phyloP scores from a whole-genome alignment of 257 asterid genomes.

The Ilex aquifolium region DNA sequence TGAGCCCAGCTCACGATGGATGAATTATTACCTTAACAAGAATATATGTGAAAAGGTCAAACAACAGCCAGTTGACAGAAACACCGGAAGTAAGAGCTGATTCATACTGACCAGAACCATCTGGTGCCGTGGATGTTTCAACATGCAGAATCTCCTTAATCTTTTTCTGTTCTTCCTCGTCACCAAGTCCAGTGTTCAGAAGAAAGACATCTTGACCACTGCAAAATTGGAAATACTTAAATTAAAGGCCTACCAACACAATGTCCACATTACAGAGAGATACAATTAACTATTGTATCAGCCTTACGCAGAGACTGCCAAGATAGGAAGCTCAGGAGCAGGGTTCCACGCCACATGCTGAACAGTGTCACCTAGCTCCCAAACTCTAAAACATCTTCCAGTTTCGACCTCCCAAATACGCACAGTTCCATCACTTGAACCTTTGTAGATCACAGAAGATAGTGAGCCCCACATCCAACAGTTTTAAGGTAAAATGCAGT shows the following conservation, averaged over 20 bases:
- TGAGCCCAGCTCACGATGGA: slow-evolving; percentile 56
- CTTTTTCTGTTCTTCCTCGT: slow-evolving; percentile 55
- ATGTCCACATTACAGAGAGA: not conserved
- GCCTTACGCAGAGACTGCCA: slow-evolving; percentile 83
- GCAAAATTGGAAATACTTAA: slow-evolving; percentile 12
- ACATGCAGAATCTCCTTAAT: slow-evolving; percentile 64
- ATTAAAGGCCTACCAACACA: not conserved
- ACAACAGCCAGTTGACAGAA: not conserved
- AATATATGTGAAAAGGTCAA: slow-evolving; percentile 6
- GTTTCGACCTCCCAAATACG: slow-evolving; percentile 98
- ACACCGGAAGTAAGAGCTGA: not conserved
- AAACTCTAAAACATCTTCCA: slow-evolving; percentile 74
- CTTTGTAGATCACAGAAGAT: slow-evolving; percentile 31
- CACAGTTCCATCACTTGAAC: slow-evolving; percentile 89
- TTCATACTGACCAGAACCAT: slow-evolving; percentile 60
- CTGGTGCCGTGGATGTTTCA: slow-evolving; percentile 30
- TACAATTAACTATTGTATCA: not conserved
- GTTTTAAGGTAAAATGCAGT: slow-evolving; percentile 2
- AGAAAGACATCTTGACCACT: slow-evolving; percentile 79
- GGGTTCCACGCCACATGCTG: slow-evolving; percentile 90
- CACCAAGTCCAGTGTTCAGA: slow-evolving; percentile 58
- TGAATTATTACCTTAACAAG: slow-evolving; percentile 39
- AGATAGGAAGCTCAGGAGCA: slow-evolving; percentile 62
- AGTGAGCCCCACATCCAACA: slow-evolving; percentile 8
- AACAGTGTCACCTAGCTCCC: slow-evolving; percentile 77